Evolutionary conservation across 352 stramenopile species (phyloP).

Genomic region (Phytopythium kandeliae): DNA sequence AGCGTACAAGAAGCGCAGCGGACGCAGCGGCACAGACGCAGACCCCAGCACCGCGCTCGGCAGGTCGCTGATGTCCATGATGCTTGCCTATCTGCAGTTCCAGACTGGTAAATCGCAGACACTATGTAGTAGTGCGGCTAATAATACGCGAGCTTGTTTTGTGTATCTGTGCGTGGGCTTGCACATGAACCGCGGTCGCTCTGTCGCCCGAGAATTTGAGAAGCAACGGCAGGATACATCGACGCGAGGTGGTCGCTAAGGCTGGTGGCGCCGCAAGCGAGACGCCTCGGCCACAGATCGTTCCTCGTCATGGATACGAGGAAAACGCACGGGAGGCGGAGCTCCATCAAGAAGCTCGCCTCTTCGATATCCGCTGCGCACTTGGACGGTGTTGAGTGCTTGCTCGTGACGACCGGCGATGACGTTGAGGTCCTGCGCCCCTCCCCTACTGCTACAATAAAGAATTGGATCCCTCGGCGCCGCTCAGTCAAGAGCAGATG

Average conservation of each 20-base stretch:
- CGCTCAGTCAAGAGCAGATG: slow-evolving; percentile 2
- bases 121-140: not conserved
- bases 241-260: not conserved
- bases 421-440: not conserved
- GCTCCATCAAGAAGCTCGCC: not conserved
- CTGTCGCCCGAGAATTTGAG: too few relatives aligned
- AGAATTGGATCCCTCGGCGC: not conserved
- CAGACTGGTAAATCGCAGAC: too few relatives aligned
- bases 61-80: slow-evolving; percentile 2
- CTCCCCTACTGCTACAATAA: slow-evolving; percentile 1
- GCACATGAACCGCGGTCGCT: not conserved
- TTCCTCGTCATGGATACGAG: not conserved
- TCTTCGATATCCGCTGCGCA: not conserved
- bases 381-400: not conserved
- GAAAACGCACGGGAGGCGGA: too few relatives aligned
- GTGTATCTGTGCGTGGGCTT: too few relatives aligned
- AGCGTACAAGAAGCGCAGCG: slow-evolving; percentile 46
- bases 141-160: not conserved
- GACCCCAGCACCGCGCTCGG: slow-evolving; percentile 22
- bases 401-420: not conserved
- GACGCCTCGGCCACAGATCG: not conserved
- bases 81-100: not conserved
- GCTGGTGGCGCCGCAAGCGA: not conserved
- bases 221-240: not conserved
- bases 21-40: slow-evolving; percentile 37